Base-by-base conservation (phyloP, 208 protist genomes). In the Leptomonas pyrrhocoris region DNA sequence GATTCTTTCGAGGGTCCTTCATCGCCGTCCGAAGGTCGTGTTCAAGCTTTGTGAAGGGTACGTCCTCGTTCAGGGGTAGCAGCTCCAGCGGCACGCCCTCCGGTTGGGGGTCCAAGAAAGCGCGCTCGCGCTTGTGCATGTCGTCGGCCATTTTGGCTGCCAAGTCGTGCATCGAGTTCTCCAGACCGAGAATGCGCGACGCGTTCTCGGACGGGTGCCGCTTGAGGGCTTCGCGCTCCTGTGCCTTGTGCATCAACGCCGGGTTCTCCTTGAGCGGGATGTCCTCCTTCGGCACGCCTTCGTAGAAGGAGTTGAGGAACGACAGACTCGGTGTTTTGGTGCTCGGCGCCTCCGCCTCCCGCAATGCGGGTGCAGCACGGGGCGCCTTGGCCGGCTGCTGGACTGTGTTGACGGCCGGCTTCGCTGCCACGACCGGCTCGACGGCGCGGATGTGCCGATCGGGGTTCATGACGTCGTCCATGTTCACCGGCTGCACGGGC, bases 21-120 rank as follows among this genome's bases (percentile, higher is more conserved):
- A 65, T 67, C 18, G 75, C 57, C 9, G 62, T 57, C n/a, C 85
- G 80, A 1, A 86, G 74, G 53, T 85, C 67, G 54, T 84, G 69
- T 68, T 94, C 88, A 36, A 85, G 15, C 8, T 42, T 27, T 21
- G 60, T 79, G 49, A 94, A 88, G 38, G 45, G 31, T 15, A 46
- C 38, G 48, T 94, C 80, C 11, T 81, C 76, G 63, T 90, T 83
- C 11, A 94, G 53, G 15, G 75, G 70, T 19, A 91, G 78, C 59
- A 86, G 36, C 36, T 72, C 61, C 40, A 92, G 55, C 15, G 81
- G 81, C 53, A 89, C 74, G 40, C 83, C 83, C n/a, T 87, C 68
- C 40, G 80, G 74, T 50, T 86, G 68, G 0, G 64, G 64, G 38
- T 84, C 73, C 3, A 92, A 78, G 63, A 80, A 90, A 19, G 53